phyloP scores from a whole-genome alignment of 176 grass and related monocot genomes.

The Bromus sterilis region DNA sequence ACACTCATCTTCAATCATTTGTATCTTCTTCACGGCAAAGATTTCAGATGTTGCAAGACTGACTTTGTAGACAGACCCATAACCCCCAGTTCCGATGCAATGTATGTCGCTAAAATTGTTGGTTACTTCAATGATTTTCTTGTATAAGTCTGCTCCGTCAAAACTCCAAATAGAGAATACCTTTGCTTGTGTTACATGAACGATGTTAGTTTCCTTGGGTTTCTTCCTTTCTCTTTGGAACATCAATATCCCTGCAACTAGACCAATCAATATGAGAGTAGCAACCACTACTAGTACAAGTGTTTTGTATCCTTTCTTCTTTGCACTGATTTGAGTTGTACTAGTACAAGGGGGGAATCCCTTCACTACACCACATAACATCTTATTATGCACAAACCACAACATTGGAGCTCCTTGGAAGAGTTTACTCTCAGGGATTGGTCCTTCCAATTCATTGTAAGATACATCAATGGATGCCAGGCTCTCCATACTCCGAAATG shows the following conservation, averaged over 20 bases:
- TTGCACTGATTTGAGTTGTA: background rate
- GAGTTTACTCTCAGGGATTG: background rate
- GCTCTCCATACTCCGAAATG: background rate
- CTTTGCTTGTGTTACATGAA: background rate
- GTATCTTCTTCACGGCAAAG: background rate
- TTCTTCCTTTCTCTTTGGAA: background rate
- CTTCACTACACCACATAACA: background rate
- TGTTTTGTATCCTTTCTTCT: background rate
- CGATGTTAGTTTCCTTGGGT: background rate
- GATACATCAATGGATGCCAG: background rate
- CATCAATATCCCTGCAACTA: background rate
- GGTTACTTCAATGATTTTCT: background rate
- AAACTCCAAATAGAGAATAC: background rate
- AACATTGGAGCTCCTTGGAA: background rate
- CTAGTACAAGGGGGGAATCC: background rate
- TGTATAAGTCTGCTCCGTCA: background rate
- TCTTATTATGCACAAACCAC: background rate
- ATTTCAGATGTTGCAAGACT: background rate
- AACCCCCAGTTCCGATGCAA: background rate
- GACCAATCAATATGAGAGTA: background rate
- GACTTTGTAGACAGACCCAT: background rate
- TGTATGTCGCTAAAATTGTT: background rate
- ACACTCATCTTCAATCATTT: background rate
- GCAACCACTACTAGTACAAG: background rate
- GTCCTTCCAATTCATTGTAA: background rate